These are phyloP conservation scores for Tuber borchii DNA, from an alignment of 495 filamentous ascomycete genomes.

Conservation along the genomic window DNA sequence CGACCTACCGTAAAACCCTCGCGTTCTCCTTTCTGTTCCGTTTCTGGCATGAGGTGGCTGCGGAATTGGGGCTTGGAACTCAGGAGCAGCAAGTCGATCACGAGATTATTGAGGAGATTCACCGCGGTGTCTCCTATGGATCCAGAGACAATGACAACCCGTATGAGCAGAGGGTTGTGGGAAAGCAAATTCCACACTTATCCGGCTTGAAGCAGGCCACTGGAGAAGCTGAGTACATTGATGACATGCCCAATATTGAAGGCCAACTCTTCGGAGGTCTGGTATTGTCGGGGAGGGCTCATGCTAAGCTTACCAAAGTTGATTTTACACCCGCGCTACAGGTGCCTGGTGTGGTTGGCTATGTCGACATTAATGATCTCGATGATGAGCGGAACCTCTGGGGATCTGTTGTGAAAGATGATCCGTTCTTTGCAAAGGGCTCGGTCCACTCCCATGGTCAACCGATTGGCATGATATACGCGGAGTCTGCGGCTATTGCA, in stretches of 20 bases:
- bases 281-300: constrained; percentile 44
- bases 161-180: constrained; percentile 45
- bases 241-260: constrained; percentile 45
- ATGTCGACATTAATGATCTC: constrained; percentile 45
- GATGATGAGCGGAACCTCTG: constrained; percentile 43
- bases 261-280: constrained; percentile 44
- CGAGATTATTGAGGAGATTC: constrained; percentile 55
- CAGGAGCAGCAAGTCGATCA: constrained; percentile 43
- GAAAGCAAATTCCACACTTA: constrained; percentile 46
- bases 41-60: constrained; percentile 66
- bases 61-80: constrained; percentile 28
- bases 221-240: constrained; percentile 46
- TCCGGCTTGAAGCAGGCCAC: constrained; percentile 46
- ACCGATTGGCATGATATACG: constrained; percentile 45
- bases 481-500: constrained; percentile 44
- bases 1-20: constrained; percentile 84
- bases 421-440: constrained; percentile 46
- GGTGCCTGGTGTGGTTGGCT: constrained; percentile 45
- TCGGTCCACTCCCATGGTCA: constrained; percentile 44
- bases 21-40: constrained; percentile 84
- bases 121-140: constrained; percentile 55
- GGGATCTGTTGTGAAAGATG: constrained; percentile 44
- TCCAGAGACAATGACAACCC: constrained; percentile 50
- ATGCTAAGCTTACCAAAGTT: constrained; percentile 45
- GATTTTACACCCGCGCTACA: constrained; percentile 45